These are phyloP conservation scores for Taiozyma onychis DNA, from an alignment of 1,139 yeast species.

Conservation along the genomic window DNA sequence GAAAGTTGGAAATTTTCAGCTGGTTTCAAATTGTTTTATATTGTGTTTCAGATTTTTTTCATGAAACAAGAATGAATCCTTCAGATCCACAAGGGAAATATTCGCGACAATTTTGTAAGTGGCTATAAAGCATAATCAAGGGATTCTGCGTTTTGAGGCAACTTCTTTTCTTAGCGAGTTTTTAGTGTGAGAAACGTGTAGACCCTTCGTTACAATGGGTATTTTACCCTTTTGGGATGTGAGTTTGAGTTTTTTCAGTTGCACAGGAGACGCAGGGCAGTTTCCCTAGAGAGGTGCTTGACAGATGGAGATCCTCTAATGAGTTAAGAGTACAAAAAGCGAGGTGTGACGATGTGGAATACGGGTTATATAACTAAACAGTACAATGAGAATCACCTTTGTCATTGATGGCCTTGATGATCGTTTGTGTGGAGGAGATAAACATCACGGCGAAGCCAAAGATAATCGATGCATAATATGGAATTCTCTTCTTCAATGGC, in stretches of 20 bases:
- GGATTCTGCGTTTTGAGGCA: background rate
- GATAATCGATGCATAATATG: constrained; percentile 53
- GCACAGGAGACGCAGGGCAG: too few relatives aligned
- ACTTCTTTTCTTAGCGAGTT: background rate
- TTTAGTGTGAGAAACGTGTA: background rate
- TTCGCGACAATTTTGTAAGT: background rate
- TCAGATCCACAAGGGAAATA: background rate
- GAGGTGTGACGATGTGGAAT: background rate
- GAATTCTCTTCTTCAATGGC: constrained; percentile 37
- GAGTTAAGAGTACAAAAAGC: too few relatives aligned
- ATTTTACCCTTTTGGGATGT: too few relatives aligned
- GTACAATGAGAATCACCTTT: constrained; percentile 38
- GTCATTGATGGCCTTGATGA: constrained; percentile 44
- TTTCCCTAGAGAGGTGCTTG: too few relatives aligned
- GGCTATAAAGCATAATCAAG: too few relatives aligned
- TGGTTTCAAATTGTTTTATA: background rate
- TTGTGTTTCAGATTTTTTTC: background rate
- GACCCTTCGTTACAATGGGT: too few relatives aligned
- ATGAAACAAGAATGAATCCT: background rate
- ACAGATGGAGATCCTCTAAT: too few relatives aligned
- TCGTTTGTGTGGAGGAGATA: constrained; percentile 70
- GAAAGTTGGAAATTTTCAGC: background rate
- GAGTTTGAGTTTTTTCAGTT: too few relatives aligned
- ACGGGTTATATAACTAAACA: constrained; percentile 7
- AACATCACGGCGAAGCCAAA: constrained; percentile 79